These are phyloP conservation scores for Rhizodiscina lignyota DNA, from an alignment of 495 filamentous ascomycete species.

Conservation along the genomic window DNA sequence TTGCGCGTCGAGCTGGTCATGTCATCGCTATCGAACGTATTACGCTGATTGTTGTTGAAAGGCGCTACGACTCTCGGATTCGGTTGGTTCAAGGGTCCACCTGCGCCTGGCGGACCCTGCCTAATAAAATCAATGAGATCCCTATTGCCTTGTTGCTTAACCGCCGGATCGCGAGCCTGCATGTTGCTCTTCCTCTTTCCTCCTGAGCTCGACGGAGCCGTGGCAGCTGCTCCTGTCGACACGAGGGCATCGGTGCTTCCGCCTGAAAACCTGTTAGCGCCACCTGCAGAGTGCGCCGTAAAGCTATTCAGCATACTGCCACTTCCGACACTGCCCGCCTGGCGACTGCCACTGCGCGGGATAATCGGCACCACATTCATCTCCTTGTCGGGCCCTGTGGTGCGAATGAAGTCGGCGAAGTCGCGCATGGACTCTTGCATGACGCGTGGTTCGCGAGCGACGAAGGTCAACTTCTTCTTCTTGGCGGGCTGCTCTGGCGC, in stretches of 20 bases:
- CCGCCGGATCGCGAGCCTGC: conserved; percentile 56
- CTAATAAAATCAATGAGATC: conserved; percentile 93
- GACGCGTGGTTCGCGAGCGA: conserved; percentile 51
- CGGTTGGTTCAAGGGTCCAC: conserved; percentile 35
- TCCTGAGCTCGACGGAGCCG: too few relatives aligned
- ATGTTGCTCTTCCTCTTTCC: conserved; percentile 27
- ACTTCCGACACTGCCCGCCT: neutral
- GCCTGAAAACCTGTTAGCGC: neutral
- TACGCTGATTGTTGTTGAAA: too few relatives aligned
- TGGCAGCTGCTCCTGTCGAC: neutral
- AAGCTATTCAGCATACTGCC: neutral
- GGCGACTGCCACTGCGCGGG: conserved; percentile 1
- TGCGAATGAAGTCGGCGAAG: conserved; percentile 73
- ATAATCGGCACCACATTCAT: conserved; percentile 13
- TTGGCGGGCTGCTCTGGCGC: conserved; percentile 4
- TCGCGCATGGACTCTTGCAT: conserved; percentile 50
- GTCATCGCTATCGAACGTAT: conserved; percentile 74
- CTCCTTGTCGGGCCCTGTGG: conserved; percentile 49
- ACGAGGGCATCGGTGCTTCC: neutral
- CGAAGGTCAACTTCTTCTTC: too few relatives aligned
- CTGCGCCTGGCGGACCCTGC: conserved; percentile 47
- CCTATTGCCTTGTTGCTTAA: conserved; percentile 43
- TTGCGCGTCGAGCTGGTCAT: conserved; percentile 24
- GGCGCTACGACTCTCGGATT: conserved; percentile 75
- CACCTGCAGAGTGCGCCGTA: neutral